Base-by-base conservation (phyloP, 1,139 yeast species). In the Saccharomyces hybrid region DNA sequence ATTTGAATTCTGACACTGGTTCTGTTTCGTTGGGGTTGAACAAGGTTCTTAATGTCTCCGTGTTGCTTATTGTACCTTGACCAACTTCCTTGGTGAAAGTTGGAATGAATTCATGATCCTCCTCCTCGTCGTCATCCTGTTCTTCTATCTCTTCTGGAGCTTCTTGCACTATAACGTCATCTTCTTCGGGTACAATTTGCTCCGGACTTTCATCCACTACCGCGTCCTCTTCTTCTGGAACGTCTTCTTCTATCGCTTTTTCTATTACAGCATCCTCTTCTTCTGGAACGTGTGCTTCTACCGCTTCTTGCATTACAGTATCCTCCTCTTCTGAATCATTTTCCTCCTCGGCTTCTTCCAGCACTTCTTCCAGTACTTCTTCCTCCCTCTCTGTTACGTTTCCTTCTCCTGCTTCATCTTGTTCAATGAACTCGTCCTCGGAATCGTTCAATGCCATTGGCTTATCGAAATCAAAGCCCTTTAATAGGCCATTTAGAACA, bases 41-140 rank as follows among this genome's bases (percentile, higher is more conserved):
- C 51, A 87, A 71, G 0, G 80, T 71, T 67, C 95, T 79, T 51
- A 87, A 77, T 0, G 79, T 76, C 62, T 84, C 91, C 0, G 89
- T 78, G 60, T 75, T 78, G 46, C 70, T 72, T 20, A 68, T 62
- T 5, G 71, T 68, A 28, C 72, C 72, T 41, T 61, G 62, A 0
- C 53, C 57, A 25, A 57, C 54, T 14, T 49, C 44, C 26, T 30
- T 57, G 28, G 30, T 52, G 62, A 82, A 82, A 0, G 77, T 71
- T 3, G 88, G 86, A 28, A 80, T 72, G 56, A 77, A 78, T 53
- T 81, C 83, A 3, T 74, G 77, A 27, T 78, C 81, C 5, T 60
- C 62, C 16, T 51, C 60, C 9, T 61, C 70, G 26, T 61, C 63
- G 5, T 61, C 63, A 5, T 53, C 54, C 41, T 53, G 59, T 38